phyloP scores from a whole-genome alignment of 768 basidiomycete species.

The Tylopilus plumbeoviolaceoides region DNA sequence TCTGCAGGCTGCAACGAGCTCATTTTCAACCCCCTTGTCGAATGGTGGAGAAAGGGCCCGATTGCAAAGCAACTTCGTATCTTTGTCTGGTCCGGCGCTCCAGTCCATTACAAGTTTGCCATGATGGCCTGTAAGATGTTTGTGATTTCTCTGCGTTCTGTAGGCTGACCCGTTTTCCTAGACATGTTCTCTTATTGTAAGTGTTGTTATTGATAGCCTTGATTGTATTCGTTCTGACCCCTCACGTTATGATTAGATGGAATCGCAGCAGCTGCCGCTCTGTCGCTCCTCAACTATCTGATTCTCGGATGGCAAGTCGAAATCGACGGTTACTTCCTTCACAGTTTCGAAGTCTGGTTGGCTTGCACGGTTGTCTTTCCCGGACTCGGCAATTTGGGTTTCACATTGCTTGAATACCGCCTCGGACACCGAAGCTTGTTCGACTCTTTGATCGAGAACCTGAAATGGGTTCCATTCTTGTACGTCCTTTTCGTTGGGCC shows the following conservation, averaged over 20 bases:
- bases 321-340: slow-evolving; percentile 72
- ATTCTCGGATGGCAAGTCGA: slow-evolving; percentile 67
- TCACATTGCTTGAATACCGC: slow-evolving; percentile 72
- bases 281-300: slow-evolving; percentile 71
- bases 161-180: slow-evolving; percentile 9
- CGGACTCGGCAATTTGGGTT: slow-evolving; percentile 68
- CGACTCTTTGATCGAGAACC: slow-evolving; percentile 23
- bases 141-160: background rate
- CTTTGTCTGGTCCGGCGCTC: slow-evolving; percentile 74
- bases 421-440: slow-evolving; percentile 42
- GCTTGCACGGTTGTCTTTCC: slow-evolving; percentile 75
- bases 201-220: slow-evolving; percentile 9
- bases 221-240: background rate
- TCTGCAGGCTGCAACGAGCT: slow-evolving; percentile 42
- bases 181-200: slow-evolving; percentile 52
- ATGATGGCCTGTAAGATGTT: slow-evolving; percentile 46
- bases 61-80: slow-evolving; percentile 76
- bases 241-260: slow-evolving; percentile 30
- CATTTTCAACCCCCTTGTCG: slow-evolving; percentile 78
- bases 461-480: slow-evolving; percentile 38
- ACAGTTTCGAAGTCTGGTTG: slow-evolving; percentile 77
- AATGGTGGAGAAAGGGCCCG: slow-evolving; percentile 77
- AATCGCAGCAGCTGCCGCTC: slow-evolving; percentile 65
- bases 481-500: slow-evolving; percentile 5
- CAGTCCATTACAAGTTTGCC: slow-evolving; percentile 77